These are phyloP conservation scores for Lepiota subincarnata DNA, from an alignment of 768 basidiomycete genomes.

Conservation along the genomic window DNA sequence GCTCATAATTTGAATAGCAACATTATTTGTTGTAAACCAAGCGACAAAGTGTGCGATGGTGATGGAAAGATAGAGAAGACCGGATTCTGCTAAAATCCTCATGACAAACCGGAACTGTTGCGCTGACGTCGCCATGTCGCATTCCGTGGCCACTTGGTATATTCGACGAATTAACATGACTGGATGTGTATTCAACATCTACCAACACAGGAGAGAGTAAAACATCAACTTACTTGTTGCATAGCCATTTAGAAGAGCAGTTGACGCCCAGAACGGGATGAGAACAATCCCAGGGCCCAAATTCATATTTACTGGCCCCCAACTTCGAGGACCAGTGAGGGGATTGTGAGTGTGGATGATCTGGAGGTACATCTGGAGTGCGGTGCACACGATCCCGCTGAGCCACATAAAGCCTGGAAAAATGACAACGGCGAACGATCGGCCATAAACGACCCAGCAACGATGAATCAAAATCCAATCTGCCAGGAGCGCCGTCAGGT, in stretches of 20 bases:
- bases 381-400: not conserved
- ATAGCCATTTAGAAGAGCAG: not conserved
- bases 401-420: not conserved
- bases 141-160: no score
- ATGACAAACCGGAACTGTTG: not conserved
- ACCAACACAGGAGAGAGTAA: not conserved
- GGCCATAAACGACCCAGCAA: not conserved
- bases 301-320: not conserved
- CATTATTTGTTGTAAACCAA: not conserved
- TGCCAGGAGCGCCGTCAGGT: slow-evolving; percentile 1
- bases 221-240: not conserved
- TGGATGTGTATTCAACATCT: no score
- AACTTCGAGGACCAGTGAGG: not conserved
- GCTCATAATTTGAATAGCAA: not conserved
- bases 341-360: not conserved
- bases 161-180: no score
- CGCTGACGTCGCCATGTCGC: not conserved
- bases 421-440: not conserved
- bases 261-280: not conserved
- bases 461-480: not conserved
- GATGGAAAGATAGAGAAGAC: slow-evolving; percentile 1
- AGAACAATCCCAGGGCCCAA: not conserved
- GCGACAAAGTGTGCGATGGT: slow-evolving; percentile 2
- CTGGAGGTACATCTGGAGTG: not conserved
- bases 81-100: slow-evolving; percentile 4